Evolutionary conservation across 768 basidiomycete genomes (phyloP).

Genomic region (Hygrophoropsis aurantiaca): DNA sequence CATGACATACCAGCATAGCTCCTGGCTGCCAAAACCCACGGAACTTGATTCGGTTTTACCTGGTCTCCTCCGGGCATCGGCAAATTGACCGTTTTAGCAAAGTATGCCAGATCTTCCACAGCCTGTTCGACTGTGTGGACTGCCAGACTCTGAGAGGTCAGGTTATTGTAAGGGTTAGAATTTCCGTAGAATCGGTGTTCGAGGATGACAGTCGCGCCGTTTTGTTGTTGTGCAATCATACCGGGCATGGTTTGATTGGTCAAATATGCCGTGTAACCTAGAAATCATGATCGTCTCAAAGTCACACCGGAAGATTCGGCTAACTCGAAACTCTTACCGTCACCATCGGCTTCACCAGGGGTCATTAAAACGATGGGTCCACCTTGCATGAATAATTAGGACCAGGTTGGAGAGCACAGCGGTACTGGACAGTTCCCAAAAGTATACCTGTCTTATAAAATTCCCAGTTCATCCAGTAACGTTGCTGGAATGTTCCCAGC

Average conservation of each 20-base stretch:
- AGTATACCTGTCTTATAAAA: conserved; percentile 54
- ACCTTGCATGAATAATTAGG: conserved; percentile 36
- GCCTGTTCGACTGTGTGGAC: conserved; percentile 73
- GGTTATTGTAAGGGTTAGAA: conserved; percentile 68
- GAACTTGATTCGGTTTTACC: conserved; percentile 51
- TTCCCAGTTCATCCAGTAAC: conserved; percentile 71
- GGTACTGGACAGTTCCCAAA: not conserved
- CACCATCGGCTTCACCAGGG: conserved; percentile 64
- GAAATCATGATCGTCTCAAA: not conserved
- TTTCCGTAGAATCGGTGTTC: conserved; percentile 77
- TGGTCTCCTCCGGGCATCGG: conserved; percentile 67
- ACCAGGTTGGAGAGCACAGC: conserved; percentile 42
- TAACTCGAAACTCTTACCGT: conserved; percentile 26
- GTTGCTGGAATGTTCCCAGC: conserved; percentile 74
- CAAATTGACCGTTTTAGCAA: conserved; percentile 63
- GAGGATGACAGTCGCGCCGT: conserved; percentile 59
- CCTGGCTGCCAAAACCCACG: conserved; percentile 43
- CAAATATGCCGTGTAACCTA: conserved; percentile 47
- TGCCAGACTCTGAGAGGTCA: conserved; percentile 55
- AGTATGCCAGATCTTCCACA: conserved; percentile 70
- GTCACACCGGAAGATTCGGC: not conserved
- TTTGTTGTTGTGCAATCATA: conserved; percentile 62
- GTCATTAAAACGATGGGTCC: conserved; percentile 38
- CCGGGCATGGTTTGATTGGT: conserved; percentile 68
- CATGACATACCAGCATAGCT: conserved; percentile 35